A percentile compares a stretch with the other conserved stretches of the same genome.
Evolutionary conservation across 2,329 filamentous ascomycete genomes (phyloP).

Genomic region (Drechslerella stenobrocha): DNA sequence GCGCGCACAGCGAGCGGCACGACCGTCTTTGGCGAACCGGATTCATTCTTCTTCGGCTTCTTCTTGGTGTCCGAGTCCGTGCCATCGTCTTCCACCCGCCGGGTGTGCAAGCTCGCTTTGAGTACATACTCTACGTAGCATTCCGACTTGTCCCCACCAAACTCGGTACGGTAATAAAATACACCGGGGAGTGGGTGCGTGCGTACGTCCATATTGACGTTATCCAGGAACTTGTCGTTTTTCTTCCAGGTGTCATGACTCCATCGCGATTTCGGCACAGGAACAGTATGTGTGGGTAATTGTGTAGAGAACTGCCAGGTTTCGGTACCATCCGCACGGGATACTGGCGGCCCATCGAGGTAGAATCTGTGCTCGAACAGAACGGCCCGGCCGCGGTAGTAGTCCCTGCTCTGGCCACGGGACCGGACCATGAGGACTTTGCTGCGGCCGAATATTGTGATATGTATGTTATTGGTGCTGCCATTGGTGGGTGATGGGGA

Average conservation of each 20-base stretch:
- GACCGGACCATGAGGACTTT: slow-evolving; percentile 36
- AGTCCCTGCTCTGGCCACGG: slow-evolving; percentile 31
- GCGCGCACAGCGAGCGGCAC: slow-evolving; percentile 22
- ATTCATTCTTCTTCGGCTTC: slow-evolving; percentile 9
- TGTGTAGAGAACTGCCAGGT: slow-evolving; percentile 8
- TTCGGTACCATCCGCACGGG: slow-evolving; percentile 3
- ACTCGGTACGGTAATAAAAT: slow-evolving; percentile 32
- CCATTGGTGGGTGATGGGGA: background rate
- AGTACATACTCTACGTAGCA: slow-evolving; percentile 38
- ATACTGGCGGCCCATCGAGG: slow-evolving; percentile 22
- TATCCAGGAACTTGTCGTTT: slow-evolving; percentile 35
- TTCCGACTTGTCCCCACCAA: slow-evolving; percentile 11
- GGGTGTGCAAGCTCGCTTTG: slow-evolving; percentile 21
- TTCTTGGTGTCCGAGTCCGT: slow-evolving; percentile 8
- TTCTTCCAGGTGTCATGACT: slow-evolving; percentile 34
- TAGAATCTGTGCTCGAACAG: slow-evolving; percentile 21
- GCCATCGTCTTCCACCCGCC: background rate
- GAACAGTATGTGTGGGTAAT: slow-evolving; percentile 36
- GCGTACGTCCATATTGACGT: slow-evolving; percentile 31
- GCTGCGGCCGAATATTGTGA: slow-evolving; percentile 24
- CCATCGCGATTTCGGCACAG: slow-evolving; percentile 6
- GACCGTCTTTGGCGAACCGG: slow-evolving; percentile 18
- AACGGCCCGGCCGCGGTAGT: slow-evolving; percentile 29
- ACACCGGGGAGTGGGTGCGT: slow-evolving; percentile 32
- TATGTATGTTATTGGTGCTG: slow-evolving; percentile 14